A percentile compares a stretch with the other conserved stretches of the same genome.
These are phyloP conservation scores for Arachis monticola DNA, from an alignment of 331 rosid species.

Conservation along the genomic window DNA sequence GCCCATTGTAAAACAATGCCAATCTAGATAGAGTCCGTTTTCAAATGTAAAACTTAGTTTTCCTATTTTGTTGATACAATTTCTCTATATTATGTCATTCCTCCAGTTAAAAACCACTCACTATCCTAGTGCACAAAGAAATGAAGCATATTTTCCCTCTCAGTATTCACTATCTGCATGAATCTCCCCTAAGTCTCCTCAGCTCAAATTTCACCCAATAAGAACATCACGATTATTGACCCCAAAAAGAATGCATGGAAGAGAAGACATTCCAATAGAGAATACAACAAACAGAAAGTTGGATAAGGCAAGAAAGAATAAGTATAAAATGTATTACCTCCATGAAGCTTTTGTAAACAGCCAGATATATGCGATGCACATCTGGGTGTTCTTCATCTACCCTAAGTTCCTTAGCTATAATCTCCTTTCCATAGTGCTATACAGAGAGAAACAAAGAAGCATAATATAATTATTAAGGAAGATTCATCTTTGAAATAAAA, in stretches of 20 bases:
- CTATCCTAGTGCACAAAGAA: conserved; percentile 1
- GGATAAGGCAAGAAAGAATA: background rate
- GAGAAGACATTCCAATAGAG: conserved; percentile 13
- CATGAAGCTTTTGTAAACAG: conserved; percentile 93
- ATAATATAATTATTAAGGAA: conserved; percentile 20
- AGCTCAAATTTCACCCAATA: background rate
- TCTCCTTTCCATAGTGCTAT: conserved; percentile 90
- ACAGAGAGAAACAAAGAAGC: conserved; percentile 2
- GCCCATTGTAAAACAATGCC: conserved; percentile 1
- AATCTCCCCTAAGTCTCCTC: conserved; percentile 3
- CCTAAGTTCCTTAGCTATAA: conserved; percentile 85
- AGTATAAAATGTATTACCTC: conserved; percentile 62
- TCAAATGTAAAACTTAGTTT: conserved; percentile 2
- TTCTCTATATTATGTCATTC: background rate
- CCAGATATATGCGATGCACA: conserved; percentile 77
- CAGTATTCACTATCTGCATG: conserved; percentile 1
- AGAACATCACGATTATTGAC: background rate
- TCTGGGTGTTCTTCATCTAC: conserved; percentile 75
- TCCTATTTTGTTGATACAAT: conserved; percentile 6
- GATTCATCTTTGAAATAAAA: conserved; percentile 21
- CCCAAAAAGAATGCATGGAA: background rate
- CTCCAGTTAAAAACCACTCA: background rate
- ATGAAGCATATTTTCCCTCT: conserved; percentile 4
- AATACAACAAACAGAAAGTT: background rate
- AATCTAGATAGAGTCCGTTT: background rate